Evolutionary conservation across 2,329 filamentous ascomycete genomes (phyloP).

Genomic region (Cytospora piceicola): DNA sequence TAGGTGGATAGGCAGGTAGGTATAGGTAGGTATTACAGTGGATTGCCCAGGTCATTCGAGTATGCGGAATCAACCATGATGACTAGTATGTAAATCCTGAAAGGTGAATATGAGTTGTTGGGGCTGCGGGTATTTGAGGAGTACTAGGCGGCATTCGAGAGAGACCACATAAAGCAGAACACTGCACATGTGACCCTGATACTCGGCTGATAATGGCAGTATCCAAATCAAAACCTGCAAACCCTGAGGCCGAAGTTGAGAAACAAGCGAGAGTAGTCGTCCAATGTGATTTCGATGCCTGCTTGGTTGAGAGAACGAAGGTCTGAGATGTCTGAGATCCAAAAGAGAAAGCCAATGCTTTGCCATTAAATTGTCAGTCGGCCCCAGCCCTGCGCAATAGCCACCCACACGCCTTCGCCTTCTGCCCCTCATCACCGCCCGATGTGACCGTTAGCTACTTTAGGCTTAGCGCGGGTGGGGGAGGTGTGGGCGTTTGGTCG

Average conservation of each 20-base stretch:
- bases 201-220: neutral
- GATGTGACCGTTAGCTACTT: neutral
- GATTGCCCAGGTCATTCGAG: slow-evolving; percentile 8
- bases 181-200: neutral
- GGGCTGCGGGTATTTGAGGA: slow-evolving; percentile 1
- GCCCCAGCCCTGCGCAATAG: slow-evolving; percentile 6
- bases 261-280: neutral
- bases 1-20: slow-evolving; percentile 10
- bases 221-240: neutral
- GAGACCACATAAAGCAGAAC: neutral
- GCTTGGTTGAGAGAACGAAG: slow-evolving; percentile 6
- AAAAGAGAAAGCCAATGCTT: slow-evolving; percentile 25
- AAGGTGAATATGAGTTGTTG: slow-evolving; percentile 3
- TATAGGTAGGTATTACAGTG: slow-evolving; percentile 11
- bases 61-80: slow-evolving; percentile 8
- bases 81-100: slow-evolving; percentile 17
- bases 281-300: neutral
- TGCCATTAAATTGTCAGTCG: slow-evolving; percentile 25
- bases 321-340: slow-evolving; percentile 4
- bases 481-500: neutral
- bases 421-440: slow-evolving; percentile 29
- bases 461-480: slow-evolving; percentile 21
- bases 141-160: neutral
- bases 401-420: slow-evolving; percentile 11
- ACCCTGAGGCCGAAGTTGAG: neutral